Base-by-base conservation (phyloP, 805 yeast genomes). In the Wickerhamomyces sydowiorum region DNA sequence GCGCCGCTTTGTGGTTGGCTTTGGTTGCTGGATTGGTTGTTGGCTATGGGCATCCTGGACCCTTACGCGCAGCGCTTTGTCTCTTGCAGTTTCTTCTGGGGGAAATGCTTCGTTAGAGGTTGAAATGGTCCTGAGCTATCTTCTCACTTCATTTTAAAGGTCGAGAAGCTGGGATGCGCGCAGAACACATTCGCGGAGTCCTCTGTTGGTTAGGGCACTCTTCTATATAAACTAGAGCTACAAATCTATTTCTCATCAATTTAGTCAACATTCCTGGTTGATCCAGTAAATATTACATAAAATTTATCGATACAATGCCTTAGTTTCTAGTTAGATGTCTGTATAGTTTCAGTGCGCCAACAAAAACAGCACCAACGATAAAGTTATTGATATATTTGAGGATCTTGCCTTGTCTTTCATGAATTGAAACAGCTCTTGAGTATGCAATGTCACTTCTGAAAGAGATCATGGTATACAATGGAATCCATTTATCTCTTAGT, bases 401-500 rank as follows among this genome's bases (percentile, higher is more conserved):
- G 3, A 86, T 70, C 12, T 46, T 55, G 28, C 67, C 68, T 61
- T 88, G 96, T 40, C 75, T 66, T 33, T 62, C 57, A 38, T 78
- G 78, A 28, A 71, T 68, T 8, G 59, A 58, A 12, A 86, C 69
- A 2, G 95, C 95, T 40, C 70, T 68, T 1, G 88, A 74, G 56
- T 90, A 90, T 9, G 84, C 69, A 27, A 89, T 82, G 57, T 90
- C 96, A 7, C 82, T 78, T 47, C 96, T 70, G 66, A 90, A 90
- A 1, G 96, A 83, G 3, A 90, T 86, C 97, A 90, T 89, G 9
- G 96, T 81, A 61, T 90, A 90, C 53, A 90, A 66, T 1, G 96
- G 96, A 25, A 88, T 64, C 95, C 96, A 86, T 29, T 59, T 62
- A 17, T 78, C 81, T 43, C 80, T 80, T 21, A 80, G 61, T 10